Evolutionary conservation across 768 basidiomycete species (phyloP).

Genomic region (Suillus cothurnatus): DNA sequence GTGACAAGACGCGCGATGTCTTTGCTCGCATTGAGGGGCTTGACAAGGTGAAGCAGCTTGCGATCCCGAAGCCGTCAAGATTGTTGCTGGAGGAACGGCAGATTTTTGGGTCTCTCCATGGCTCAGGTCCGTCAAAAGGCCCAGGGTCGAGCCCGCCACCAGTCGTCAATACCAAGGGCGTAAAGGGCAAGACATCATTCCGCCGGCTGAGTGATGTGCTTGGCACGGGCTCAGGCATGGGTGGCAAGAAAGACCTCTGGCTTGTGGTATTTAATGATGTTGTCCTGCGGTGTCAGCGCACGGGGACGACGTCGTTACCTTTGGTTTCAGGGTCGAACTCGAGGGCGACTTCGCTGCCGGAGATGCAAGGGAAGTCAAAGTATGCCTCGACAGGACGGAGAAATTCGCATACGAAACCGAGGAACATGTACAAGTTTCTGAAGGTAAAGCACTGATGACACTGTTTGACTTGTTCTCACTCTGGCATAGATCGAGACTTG

Average conservation of each 20-base stretch:
- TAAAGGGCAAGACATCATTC: slow-evolving; percentile 85
- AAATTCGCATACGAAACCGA: slow-evolving; percentile 74
- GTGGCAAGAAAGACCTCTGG: slow-evolving; percentile 89
- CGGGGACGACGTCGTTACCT: slow-evolving; percentile 85
- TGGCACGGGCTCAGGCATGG: slow-evolving; percentile 51
- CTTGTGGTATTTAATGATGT: slow-evolving; percentile 96
- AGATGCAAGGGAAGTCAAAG: slow-evolving; percentile 80
- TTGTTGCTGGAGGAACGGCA: slow-evolving; percentile 83
- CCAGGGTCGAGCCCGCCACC: slow-evolving; percentile 39
- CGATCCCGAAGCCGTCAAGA: slow-evolving; percentile 86
- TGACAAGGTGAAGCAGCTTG: slow-evolving; percentile 91
- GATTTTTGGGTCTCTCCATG: slow-evolving; percentile 33
- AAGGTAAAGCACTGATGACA: slow-evolving; percentile 50
- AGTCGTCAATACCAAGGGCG: slow-evolving; percentile 48
- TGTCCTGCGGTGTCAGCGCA: slow-evolving; percentile 86
- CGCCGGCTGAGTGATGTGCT: slow-evolving; percentile 91
- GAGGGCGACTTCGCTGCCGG: slow-evolving; percentile 78
- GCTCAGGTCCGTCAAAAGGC: slow-evolving; percentile 21
- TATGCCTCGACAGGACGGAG: slow-evolving; percentile 82
- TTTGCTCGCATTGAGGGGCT: slow-evolving; percentile 96
- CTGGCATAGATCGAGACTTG: slow-evolving; percentile 76
- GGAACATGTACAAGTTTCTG: slow-evolving; percentile 92
- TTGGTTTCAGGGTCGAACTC: slow-evolving; percentile 68
- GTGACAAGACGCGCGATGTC: slow-evolving; percentile 92
- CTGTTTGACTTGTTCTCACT: background rate